phyloP scores from a whole-genome alignment of 495 filamentous ascomycete species.

The Lasiosphaeris hirsuta region DNA sequence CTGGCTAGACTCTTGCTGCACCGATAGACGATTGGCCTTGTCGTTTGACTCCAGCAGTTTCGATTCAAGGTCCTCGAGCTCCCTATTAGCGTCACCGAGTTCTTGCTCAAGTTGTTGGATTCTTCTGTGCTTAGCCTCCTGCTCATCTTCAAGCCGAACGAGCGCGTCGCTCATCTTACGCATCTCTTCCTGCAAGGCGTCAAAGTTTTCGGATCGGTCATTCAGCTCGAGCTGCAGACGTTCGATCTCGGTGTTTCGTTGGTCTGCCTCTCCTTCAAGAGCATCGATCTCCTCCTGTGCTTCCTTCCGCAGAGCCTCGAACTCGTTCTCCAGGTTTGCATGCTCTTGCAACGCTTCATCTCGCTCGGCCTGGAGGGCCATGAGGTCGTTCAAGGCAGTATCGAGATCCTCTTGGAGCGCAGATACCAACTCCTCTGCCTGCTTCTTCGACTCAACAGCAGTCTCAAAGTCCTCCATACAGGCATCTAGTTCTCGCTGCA shows the following conservation, averaged over 20 bases:
- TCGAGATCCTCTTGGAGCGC: slow-evolving; percentile 75
- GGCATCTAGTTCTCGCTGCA: slow-evolving; percentile 70
- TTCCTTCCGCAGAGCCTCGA: slow-evolving; percentile 73
- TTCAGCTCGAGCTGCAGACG: slow-evolving; percentile 65
- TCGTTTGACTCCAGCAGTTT: slow-evolving; percentile 74
- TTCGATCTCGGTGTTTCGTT: slow-evolving; percentile 68
- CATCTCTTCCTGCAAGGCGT: slow-evolving; percentile 84
- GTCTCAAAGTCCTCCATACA: slow-evolving; percentile 63
- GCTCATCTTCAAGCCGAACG: slow-evolving; percentile 81
- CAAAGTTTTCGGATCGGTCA: slow-evolving; percentile 76
- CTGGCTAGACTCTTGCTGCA: slow-evolving; percentile 89
- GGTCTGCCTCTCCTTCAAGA: slow-evolving; percentile 75
- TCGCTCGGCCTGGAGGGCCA: slow-evolving; percentile 77
- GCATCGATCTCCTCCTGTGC: slow-evolving; percentile 79
- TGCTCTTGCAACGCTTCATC: slow-evolving; percentile 78
- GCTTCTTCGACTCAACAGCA: slow-evolving; percentile 54
- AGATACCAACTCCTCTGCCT: slow-evolving; percentile 55
- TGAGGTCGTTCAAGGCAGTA: slow-evolving; percentile 71
- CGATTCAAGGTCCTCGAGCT: slow-evolving; percentile 73
- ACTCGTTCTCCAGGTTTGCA: slow-evolving; percentile 74
- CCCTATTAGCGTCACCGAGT: slow-evolving; percentile 68
- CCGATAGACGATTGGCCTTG: slow-evolving; percentile 78
- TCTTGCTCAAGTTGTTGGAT: slow-evolving; percentile 73
- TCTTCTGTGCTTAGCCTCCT: slow-evolving; percentile 57
- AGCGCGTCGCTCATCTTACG: slow-evolving; percentile 81